phyloP scores from a whole-genome alignment of 1,284 basidiomycete species.

The Tylopilus sp. region DNA sequence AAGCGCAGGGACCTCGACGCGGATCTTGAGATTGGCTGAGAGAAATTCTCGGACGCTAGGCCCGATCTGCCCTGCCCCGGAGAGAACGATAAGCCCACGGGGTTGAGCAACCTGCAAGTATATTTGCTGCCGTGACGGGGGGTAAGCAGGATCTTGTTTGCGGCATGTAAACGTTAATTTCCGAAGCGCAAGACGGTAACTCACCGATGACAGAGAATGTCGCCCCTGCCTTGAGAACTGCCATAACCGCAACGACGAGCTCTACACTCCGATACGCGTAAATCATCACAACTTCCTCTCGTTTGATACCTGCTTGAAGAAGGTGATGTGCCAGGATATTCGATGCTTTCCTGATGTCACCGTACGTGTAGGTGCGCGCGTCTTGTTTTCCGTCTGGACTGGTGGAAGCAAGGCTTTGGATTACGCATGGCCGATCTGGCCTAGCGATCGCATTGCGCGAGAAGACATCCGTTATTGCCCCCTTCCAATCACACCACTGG shows the following conservation, averaged over 20 bases:
- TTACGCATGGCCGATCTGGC: constrained; percentile 86
- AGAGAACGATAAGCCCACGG: constrained; percentile 92
- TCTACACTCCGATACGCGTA: constrained; percentile 98
- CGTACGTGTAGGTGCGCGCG: constrained; percentile 80
- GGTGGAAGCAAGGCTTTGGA: constrained; percentile 76
- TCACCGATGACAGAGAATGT: constrained; percentile 98
- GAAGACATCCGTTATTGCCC: constrained; percentile 96
- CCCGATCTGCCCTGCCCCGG: constrained; percentile 89
- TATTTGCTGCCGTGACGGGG: constrained; percentile 93
- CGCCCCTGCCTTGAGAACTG: constrained; percentile 95
- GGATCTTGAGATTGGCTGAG: constrained; percentile 83
- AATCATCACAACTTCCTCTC: constrained; percentile 99
- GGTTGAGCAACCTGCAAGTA: constrained; percentile 96
- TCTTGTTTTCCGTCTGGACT: constrained; percentile 60
- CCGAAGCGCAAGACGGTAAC: constrained; percentile 30
- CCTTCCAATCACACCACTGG: constrained; percentile 98
- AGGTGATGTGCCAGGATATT: constrained; percentile 96
- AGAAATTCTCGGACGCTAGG: constrained; percentile 91
- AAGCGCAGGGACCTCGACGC: constrained; percentile 94
- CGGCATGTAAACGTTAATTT: constrained; percentile 7
- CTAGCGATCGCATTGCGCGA: constrained; percentile 81
- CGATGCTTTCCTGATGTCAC: constrained; percentile 84
- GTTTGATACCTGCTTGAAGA: constrained; percentile 85
- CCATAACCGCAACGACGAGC: constrained; percentile 97
- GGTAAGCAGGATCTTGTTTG: constrained; percentile 92